phyloP scores from a whole-genome alignment of 306 rosid genomes.

The Vigna trinervia region DNA sequence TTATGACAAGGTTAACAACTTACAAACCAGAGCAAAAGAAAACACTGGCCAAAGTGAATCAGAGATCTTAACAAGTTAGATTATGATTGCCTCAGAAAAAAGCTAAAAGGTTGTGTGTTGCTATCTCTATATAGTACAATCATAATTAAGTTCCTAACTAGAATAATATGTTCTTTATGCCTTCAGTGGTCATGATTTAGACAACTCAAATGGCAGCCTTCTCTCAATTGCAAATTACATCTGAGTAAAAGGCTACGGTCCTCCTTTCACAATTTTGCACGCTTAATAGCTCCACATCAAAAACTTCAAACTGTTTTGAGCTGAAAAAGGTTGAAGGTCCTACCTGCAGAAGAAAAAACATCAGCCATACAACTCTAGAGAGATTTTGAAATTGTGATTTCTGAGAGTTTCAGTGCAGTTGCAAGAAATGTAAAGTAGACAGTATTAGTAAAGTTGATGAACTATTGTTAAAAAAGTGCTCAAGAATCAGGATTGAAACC shows the following conservation, averaged over 20 bases:
- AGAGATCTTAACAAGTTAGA: not conserved
- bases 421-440: not conserved
- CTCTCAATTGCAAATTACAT: constrained; percentile 70
- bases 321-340: constrained; percentile 99
- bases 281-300: constrained; percentile 84
- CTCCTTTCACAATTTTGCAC: constrained; percentile 84
- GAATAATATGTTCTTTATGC: constrained; percentile 6
- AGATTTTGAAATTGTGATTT: not conserved
- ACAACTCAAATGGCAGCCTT: constrained; percentile 31
- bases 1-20: constrained; percentile 3
- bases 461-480: not conserved
- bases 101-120: constrained; percentile 3
- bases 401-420: not conserved
- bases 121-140: constrained; percentile 1
- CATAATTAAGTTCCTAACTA: constrained; percentile 28
- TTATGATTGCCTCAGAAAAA: constrained; percentile 32
- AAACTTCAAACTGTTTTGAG: constrained; percentile 94
- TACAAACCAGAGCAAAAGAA: constrained; percentile 13
- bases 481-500: not conserved
- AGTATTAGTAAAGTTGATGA: constrained; percentile 29
- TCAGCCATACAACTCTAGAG: not conserved
- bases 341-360: constrained; percentile 64
- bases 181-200: not conserved
- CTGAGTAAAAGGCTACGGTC: constrained; percentile 90
- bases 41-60: not conserved